Base-by-base conservation (phyloP, 768 basidiomycete species). In the Mrakia hoshinonis region DNA sequence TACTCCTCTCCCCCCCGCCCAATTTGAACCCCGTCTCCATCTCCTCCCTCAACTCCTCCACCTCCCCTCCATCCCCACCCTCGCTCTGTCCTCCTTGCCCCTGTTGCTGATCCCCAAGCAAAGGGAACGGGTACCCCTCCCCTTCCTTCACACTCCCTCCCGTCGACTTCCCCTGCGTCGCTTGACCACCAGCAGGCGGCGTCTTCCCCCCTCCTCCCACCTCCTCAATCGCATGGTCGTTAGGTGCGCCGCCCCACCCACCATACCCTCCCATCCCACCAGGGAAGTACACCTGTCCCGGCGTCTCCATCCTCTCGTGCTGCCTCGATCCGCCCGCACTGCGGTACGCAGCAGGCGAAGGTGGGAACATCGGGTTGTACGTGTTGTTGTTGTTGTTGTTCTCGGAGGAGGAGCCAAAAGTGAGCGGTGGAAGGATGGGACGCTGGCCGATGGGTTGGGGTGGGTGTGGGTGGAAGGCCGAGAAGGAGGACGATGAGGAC, bases 391-490 rank as follows among this genome's bases (percentile, higher is more conserved):
- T 67, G 46, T 34, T 26, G 47, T 26, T 29, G 43, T n/a, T 18
- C 36, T 10, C 22, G 26, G 43, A 9, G 43, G 20, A 3, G 39
- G 11, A 3, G 12, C 43, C n/a, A 29, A 13, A 10, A n/a, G 26
- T 13, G 24, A 43, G 49, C 22, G 65, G 31, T 4, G 38, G 38
- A 43, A 52, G 46, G 26, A 49, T 36, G 65, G 65, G 65, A 15
- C 61, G 43, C 15, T 43, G 43, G 43, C 61, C n/a, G 36, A 38
- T 36, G 61, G 34, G 68, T 74, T 77, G 74, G 80, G 85, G 62
- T 85, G 87, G 76, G 73, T 75, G 75, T 67, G 73, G 72, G 49
- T 71, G 75, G 48, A 15, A 36, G 58, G 31, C 49, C 47, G 47
- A 72, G 20, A 62, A 43, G 22, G 61, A 69, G 47, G 69, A 65